Evolutionary conservation across 1,284 basidiomycete genomes (phyloP).

Genomic region (Microbotryomycetes sp.): DNA sequence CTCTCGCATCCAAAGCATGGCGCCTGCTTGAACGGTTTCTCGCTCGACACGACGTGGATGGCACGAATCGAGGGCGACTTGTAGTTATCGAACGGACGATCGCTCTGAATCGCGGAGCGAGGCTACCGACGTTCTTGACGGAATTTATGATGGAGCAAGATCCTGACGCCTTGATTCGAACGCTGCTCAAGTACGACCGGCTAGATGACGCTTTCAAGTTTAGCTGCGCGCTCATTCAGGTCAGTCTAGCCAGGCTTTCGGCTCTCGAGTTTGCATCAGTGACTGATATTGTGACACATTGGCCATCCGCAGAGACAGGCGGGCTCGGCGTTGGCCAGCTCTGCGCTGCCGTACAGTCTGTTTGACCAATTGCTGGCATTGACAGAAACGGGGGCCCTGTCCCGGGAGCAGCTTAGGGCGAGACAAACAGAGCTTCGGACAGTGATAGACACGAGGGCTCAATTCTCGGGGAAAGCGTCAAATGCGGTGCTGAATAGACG

Average conservation of each 20-base stretch:
- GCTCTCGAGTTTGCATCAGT: not conserved
- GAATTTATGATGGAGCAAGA: constrained; percentile 62
- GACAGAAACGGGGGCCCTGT: constrained; percentile 35
- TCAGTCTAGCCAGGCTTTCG: constrained; percentile 51
- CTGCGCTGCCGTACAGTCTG: constrained; percentile 76
- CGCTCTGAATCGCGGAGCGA: constrained; percentile 53
- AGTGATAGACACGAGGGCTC: constrained; percentile 18
- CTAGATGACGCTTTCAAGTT: constrained; percentile 70
- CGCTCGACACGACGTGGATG: constrained; percentile 66
- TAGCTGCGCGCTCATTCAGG: constrained; percentile 57
- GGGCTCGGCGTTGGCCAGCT: constrained; percentile 45
- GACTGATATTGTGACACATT: too few relatives aligned
- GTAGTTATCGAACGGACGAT: constrained; percentile 66
- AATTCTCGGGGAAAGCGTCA: not conserved
- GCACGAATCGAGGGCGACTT: constrained; percentile 58
- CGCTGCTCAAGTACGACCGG: constrained; percentile 65
- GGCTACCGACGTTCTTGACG: constrained; percentile 75
- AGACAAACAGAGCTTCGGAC: constrained; percentile 41
- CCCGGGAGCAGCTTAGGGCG: constrained; percentile 39
- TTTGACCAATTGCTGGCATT: constrained; percentile 76
- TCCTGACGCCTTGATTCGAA: constrained; percentile 67
- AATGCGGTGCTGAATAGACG: not conserved
- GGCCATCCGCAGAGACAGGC: constrained; percentile 8
- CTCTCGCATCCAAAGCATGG: constrained; percentile 74
- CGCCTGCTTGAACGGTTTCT: constrained; percentile 74